A percentile compares a stretch with the other conserved stretches of the same genome.
Conservation (phyloP, 192 early-diverging fungal genomes). For the Coemansia sp. region DNA sequence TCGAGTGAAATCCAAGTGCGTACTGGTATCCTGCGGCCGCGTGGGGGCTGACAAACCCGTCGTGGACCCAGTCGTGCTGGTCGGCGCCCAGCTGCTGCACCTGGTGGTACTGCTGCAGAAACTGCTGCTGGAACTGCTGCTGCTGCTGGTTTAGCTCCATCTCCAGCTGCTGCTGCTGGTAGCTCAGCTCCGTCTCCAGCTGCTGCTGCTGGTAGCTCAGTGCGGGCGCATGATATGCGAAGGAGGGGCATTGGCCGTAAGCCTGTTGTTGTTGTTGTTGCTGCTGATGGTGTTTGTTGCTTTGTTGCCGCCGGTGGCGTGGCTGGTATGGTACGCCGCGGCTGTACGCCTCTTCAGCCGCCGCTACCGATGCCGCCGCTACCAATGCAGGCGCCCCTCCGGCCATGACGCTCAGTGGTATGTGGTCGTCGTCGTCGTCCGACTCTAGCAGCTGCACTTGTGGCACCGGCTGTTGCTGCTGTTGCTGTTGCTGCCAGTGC, state of each 20-base stretch:
- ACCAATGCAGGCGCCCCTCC: not conserved
- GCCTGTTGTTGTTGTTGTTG: constrained; percentile 17
- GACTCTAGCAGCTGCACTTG: not conserved
- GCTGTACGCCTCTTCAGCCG: not conserved
- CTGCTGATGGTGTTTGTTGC: constrained; percentile 13
- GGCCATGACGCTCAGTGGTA: constrained; percentile 38
- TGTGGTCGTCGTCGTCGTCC: constrained; percentile 35
- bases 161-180: constrained; percentile 46
- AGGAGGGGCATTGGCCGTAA: not conserved
- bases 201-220: constrained; percentile 31
- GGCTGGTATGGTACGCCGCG: not conserved
- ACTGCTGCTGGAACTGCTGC: constrained; percentile 53
- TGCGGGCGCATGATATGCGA: too few species aligned
- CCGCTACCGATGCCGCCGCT: not conserved
- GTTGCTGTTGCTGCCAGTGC: constrained; percentile 10
- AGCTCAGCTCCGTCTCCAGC: constrained; percentile 39
- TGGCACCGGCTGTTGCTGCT: constrained; percentile 9
- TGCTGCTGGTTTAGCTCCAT: constrained; percentile 49
- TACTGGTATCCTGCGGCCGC: constrained; percentile 18
- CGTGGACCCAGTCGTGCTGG: constrained; percentile 35
- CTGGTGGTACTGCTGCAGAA: constrained; percentile 43
- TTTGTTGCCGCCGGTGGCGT: constrained; percentile 22
- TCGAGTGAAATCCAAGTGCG: constrained; percentile 30
- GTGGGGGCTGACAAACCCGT: constrained; percentile 33
- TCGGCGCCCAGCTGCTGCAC: constrained; percentile 23